Conservation (phyloP, 768 basidiomycete species). For the Exidia glandulosa region DNA sequence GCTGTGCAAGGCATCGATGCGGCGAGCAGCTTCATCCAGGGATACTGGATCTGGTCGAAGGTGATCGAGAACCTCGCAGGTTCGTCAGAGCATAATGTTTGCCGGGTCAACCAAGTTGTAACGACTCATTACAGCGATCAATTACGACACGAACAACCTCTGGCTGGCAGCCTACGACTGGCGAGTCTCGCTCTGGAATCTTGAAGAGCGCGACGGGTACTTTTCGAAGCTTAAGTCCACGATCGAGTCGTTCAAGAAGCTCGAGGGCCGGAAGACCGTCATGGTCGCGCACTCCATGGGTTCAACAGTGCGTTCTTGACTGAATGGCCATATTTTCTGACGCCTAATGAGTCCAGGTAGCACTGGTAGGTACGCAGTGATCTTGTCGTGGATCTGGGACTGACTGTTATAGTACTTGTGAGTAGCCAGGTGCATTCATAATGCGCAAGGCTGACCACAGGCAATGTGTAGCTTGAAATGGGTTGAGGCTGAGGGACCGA, state of each 20-base stretch:
- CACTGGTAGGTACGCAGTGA: conserved; percentile 36
- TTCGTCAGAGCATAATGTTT: not conserved
- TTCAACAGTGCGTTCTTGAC: conserved; percentile 40
- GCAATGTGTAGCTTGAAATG: conserved; percentile 85
- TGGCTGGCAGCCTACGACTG: conserved; percentile 84
- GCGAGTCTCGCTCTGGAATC: conserved; percentile 79
- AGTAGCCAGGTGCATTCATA: conserved; percentile 20
- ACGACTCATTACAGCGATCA: conserved; percentile 51
- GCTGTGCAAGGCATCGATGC: conserved; percentile 66
- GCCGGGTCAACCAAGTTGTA: not conserved
- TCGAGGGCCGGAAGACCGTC: conserved; percentile 62
- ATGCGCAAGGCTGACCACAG: not conserved
- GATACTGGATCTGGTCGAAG: conserved; percentile 96
- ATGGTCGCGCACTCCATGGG: conserved; percentile 85
- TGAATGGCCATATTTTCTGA: too few species aligned
- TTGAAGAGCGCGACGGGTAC: conserved; percentile 85
- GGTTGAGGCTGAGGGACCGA: conserved; percentile 69
- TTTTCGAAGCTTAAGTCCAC: conserved; percentile 72
- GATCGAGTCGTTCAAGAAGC: conserved; percentile 70
- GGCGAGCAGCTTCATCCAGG: conserved; percentile 70
- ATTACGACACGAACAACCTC: conserved; percentile 87
- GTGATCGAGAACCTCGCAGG: conserved; percentile 74
- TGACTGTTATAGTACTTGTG: conserved; percentile 65
- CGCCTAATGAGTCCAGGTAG: conserved; percentile 20
- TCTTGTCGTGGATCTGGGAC: not conserved